Evolutionary conservation across 441 rosid species (phyloP), one percentile per base, ranked within the genome.

Genomic region (Erodium moschatum): DNA sequence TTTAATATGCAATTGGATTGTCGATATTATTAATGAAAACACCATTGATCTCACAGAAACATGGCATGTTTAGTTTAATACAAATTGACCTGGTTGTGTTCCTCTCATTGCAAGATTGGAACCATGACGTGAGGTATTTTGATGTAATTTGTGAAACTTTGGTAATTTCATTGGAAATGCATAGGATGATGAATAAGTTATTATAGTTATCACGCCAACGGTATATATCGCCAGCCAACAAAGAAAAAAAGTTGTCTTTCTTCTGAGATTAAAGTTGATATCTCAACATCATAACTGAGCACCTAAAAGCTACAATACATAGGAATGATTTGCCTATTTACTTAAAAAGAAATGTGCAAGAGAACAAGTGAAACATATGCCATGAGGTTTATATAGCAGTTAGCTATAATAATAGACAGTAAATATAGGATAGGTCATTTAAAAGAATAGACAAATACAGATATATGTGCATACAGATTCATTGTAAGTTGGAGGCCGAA

Each of bases 61-160:
- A 38, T 38, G 42, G 42, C 42, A 38, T 38, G 13, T 31, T 56
- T 44, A 61, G 63, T 21, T 38, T 5, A 64, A 67, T 61, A 31
- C 46, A 77, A 46, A 64, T 35, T 35, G 21, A 11, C 56, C 24
- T 27, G 52, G 52, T 13, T 11, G 52, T 46, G 52, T 46, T 13
- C 52, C 50, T 15, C 0, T 46, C n/a, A 46, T 56, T 19, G 63
- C 63, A 56, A 56, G 21, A 15, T 18, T 15, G 2, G 13, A 15
- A 52, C 1, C 20, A 52, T 52, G 20, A 16, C 7, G 8, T 16
- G 20, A 16, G 19, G 21, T 8, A 4, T 5, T 15, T 18, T 33
- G 38, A 33, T 1, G 4, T 33, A 33, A 33, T 52, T 52, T 16
- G n/a, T 1, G 20, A 18, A 52, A 52, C 6, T 52, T 52, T 16